Evolutionary conservation across 805 yeast genomes (phyloP), one percentile per base, ranked within the genome.

Genomic region (Yamadazyma insecticola): DNA sequence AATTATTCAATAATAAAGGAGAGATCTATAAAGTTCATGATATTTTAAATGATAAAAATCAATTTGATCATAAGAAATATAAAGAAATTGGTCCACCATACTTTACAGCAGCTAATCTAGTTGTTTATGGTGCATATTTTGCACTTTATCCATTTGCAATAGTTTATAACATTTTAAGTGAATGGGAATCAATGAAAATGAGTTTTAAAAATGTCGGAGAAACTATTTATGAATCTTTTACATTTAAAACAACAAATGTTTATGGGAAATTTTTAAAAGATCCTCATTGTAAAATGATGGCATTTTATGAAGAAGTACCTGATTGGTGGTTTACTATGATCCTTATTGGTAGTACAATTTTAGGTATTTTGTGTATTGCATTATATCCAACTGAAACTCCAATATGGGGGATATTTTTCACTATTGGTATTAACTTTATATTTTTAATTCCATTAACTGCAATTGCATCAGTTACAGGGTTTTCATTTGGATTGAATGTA

Each of bases 251-350:
- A 3, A 26, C 33, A 9, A 38, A 33, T 25, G 39, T 43, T 5
- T 54, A 51, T 28, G 61, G 58, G 4, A 42, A 48, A 9, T 41
- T 53, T 20, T 38, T 40, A 5, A 33, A 68, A 14, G 84, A 78
- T 44, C 74, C 80, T 2, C 80, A 74, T 44, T 67, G 76, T 34
- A 60, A 57, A 28, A 74, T 76, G 70, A 76, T 77, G 79, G 39
- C 68, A 26, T 59, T 54, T 33, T 80, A 81, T 51, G 68, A 68
- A 22, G 87, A 81, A 41, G 85, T 78, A 13, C 92, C 94, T 1
- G 82, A 77, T 41, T 76, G 80, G 78, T 79, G 87, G 85, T 81
- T 71, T 44, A 45, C 57, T 4, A 37, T 53, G 3, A 57, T 74
- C 11, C 60, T 78, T 24, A 34, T 74, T n/a, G 40, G 60, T 10